These are phyloP conservation scores for Colletotrichum tamarilloi DNA, from an alignment of 2,329 filamentous ascomycete species.

Conservation along the genomic window DNA sequence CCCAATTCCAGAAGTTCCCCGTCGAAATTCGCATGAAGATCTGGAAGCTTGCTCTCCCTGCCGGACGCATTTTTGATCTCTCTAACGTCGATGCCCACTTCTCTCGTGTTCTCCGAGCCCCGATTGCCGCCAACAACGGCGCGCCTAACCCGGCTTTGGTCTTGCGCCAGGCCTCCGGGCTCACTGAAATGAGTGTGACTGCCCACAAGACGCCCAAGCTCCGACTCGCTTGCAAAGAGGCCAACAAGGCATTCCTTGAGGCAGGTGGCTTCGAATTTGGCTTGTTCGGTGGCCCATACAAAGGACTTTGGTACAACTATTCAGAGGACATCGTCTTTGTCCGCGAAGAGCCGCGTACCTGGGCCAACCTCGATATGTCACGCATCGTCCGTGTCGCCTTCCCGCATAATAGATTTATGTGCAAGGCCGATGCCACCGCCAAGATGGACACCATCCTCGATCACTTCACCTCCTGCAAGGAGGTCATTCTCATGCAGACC, in stretches of 20 bases:
- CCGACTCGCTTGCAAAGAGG: constrained; percentile 31
- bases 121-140: background rate
- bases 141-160: constrained; percentile 8
- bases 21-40: constrained; percentile 36
- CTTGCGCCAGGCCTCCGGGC: constrained; percentile 16
- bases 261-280: constrained; percentile 34
- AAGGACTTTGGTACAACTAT: constrained; percentile 35
- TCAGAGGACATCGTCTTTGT: constrained; percentile 31
- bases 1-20: constrained; percentile 26
- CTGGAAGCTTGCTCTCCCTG: constrained; percentile 34
- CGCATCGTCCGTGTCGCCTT: constrained; percentile 31
- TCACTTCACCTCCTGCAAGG: constrained; percentile 26
- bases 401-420: constrained; percentile 26
- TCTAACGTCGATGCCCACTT: constrained; percentile 21
- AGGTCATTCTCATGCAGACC: constrained; percentile 30
- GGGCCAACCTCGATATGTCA: constrained; percentile 29
- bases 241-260: constrained; percentile 25
- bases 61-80: constrained; percentile 30
- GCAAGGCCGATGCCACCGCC: constrained; percentile 3
- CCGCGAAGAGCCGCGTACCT: constrained; percentile 8
- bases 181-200: constrained; percentile 24
- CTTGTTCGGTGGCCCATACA: constrained; percentile 28
- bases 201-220: constrained; percentile 33
- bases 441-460: constrained; percentile 23
- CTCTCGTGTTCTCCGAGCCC: constrained; percentile 20